Base-by-base conservation (phyloP, 73 alveolate species). In the Paramecium sexaurelia region DNA sequence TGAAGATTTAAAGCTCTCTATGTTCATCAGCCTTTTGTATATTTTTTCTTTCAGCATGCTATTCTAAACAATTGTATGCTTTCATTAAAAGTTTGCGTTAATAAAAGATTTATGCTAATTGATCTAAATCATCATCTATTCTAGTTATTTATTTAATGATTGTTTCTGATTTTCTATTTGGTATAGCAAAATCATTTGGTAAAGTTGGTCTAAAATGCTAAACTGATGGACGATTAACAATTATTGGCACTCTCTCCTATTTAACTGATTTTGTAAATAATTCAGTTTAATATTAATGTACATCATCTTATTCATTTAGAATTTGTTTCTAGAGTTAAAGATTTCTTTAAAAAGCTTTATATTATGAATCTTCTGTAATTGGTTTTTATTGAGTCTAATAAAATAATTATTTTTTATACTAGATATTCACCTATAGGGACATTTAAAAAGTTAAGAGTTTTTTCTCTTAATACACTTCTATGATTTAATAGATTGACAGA, bases 261-360 rank as follows among this genome's bases (percentile, higher is more conserved):
- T 61, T 61, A 26, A 61, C 83, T 2, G 83, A 61, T 61, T 61
- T 61, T 11, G 83, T 61, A 61, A 61, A 61, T 32, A 61, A 22
- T 61, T 61, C 83, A 61, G 83, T 61, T 61, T 61, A 61, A 20
- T 61, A 61, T 6, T 61, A 8, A 61, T 61, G 83, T 11, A 61
- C 83, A 61, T 61, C 83, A 61, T 61, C 83, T 61, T 61, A 61
- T 11, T 61, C 83, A 61, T 61, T 61, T 26, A 61, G 83, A 11
- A 61, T 61, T 26, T 61, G 43, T 61, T 61, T 61, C n/a, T 61
- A 32, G 11, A 61, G 43, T 32, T 61, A 26, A 32, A 61, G 83
- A 61, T 61, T 61, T 61, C 83, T 61, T 61, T 61, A 61, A 61
- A 61, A 61, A 3, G 83, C 9, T 61, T 61, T 61, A 61, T 61